Percentiles rank a stretch among this genome's conserved stretches.
phyloP scores from a whole-genome alignment of 768 basidiomycete species.

The Strobilomyces dryophilus region DNA sequence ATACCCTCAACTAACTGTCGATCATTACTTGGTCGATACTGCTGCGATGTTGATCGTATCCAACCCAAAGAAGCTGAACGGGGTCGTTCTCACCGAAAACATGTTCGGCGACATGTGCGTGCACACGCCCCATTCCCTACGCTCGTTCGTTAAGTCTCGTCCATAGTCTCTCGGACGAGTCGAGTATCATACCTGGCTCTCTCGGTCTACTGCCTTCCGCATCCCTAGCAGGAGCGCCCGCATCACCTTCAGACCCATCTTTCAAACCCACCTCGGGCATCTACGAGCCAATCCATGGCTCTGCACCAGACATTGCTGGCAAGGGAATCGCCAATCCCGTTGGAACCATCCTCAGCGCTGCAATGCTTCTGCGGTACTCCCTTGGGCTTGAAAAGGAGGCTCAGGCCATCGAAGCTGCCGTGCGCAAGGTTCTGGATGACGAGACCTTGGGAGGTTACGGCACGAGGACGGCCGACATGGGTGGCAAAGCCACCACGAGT shows the following conservation, averaged over 20 bases:
- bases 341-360: conserved; percentile 91
- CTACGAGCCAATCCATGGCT: conserved; percentile 97
- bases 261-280: conserved; percentile 82
- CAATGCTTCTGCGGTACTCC: conserved; percentile 92
- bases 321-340: conserved; percentile 92
- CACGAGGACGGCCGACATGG: conserved; percentile 81
- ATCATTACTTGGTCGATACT: conserved; percentile 93
- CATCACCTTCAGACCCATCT: conserved; percentile 43
- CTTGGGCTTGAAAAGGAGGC: conserved; percentile 86
- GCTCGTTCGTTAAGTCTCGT: not conserved
- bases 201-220: conserved; percentile 95
- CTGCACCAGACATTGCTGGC: conserved; percentile 94
- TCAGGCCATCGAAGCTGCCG: conserved; percentile 83
- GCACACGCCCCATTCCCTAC: not conserved
- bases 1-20: conserved; percentile 81
- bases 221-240: conserved; percentile 87
- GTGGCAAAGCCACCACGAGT: conserved; percentile 68
- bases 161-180: conserved; percentile 87
- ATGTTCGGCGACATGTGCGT: conserved; percentile 96
- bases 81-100: conserved; percentile 93
- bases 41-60: conserved; percentile 94
- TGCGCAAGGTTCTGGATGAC: conserved; percentile 81
- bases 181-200: conserved; percentile 96
- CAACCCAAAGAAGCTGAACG: conserved; percentile 89
- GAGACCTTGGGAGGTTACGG: conserved; percentile 67